Percentiles rank a stretch among this genome's conserved stretches.
These are phyloP conservation scores for Lactifluus pinguis DNA, from an alignment of 768 basidiomycete genomes.

Conservation along the genomic window DNA sequence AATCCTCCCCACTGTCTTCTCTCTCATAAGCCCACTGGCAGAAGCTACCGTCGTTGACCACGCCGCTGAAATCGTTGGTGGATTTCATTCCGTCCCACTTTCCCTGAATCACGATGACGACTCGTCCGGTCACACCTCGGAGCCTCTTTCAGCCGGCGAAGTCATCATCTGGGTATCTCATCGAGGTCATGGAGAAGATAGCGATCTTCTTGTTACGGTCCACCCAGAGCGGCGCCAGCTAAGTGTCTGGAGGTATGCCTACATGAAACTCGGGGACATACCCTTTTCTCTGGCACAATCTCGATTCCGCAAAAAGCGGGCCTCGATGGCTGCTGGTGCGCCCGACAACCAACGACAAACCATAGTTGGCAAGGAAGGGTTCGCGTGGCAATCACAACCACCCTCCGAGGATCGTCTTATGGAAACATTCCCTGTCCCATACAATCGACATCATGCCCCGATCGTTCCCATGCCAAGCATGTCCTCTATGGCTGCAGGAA, in stretches of 20 bases:
- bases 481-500: conserved; percentile 30
- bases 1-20: conserved; percentile 72
- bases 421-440: conserved; percentile 26
- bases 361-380: conserved; percentile 14
- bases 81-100: conserved; percentile 26
- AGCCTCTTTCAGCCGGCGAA: conserved; percentile 52
- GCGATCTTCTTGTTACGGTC: conserved; percentile 50
- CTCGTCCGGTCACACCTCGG: conserved; percentile 38
- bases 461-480: conserved; percentile 44
- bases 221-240: conserved; percentile 43
- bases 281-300: conserved; percentile 33
- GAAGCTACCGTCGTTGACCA: conserved; percentile 67
- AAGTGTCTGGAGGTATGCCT: conserved; percentile 67
- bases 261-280: conserved; percentile 49
- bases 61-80: conserved; percentile 50
- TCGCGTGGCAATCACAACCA: conserved; percentile 11
- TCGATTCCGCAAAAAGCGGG: conserved; percentile 33
- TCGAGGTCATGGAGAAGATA: conserved; percentile 32
- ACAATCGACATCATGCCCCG: conserved; percentile 22
- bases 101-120: conserved; percentile 26
- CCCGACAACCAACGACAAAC: conserved; percentile 21
- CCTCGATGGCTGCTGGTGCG: conserved; percentile 14
- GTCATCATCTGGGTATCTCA: conserved; percentile 54
- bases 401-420: conserved; percentile 26
- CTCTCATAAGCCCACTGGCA: conserved; percentile 65